Evolutionary conservation across 345 rosid genomes (phyloP), one percentile per base, ranked within the genome.

Genomic region (thale cress (Arabidopsis thaliana)): DNA sequence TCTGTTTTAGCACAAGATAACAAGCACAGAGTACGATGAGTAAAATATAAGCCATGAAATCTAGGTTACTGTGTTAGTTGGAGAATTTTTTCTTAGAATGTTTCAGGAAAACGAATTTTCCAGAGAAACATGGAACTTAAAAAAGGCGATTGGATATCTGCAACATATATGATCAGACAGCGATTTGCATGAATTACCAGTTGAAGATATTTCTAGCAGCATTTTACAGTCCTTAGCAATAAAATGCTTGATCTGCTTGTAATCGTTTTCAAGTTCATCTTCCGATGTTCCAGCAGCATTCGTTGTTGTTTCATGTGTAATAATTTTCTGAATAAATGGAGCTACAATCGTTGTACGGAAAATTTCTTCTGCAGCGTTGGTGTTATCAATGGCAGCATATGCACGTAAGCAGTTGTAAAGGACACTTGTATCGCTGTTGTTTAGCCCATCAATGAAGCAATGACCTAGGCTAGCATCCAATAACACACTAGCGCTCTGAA

Each of bases 351-450:
- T 83, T 10, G 88, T 82, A 63, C 95, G 89, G n/a, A 90, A 96
- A 74, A 89, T 82, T 73, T 96, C 97, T 80, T 93, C 99, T 25
- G 98, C 94, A 36, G 78, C 88, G 20, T 38, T 74, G 68, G 86
- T 86, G 72, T 91, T 96, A 79, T 96, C 98, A 9, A 89, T 84
- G 65, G 98, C 98, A 72, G 97, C 98, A 77, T 92, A 95, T 50
- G 99, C 99, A 69, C 97, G 91, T 46, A 95, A 78, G 77, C 99
- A 95, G 81, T 95, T 96, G 85, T 90, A 96, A 76, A 96, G 88
- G 77, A 89, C 98, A 80, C 82, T 88, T 75, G 84, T 94, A 81
- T 96, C 97, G 33, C 77, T 84, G 67, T 91, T 88, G 74, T 90
- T 93, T 69, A 96, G 81, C 37, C 99, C 99, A 81, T 91, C 94